Base-by-base conservation (phyloP, 1,139 yeast species). In the Nakaseomyces sp. region DNA sequence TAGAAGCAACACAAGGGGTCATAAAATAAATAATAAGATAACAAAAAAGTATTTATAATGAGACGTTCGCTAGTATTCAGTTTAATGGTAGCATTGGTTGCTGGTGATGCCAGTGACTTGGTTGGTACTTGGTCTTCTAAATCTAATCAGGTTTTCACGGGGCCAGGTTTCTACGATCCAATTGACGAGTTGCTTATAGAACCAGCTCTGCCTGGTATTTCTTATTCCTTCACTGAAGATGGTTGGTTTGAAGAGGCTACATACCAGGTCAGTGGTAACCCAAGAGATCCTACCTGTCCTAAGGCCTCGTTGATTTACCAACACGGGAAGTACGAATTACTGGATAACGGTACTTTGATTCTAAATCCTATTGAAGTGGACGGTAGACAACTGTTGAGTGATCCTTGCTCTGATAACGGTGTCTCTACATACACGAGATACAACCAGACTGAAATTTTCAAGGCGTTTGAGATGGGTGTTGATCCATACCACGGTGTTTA, bases 51-150 rank as follows among this genome's bases (percentile, higher is more conserved):
- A 22, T 6, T 22, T 22, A 22, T 26, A 26, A 35, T 35, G 38
- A 22, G 26, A 35, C 38, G 26, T 22, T 35, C 38, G 28, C n/a
- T 35, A 12, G 12, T 35, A 22, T 35, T n/a, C 10, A 22, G 28
- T 20, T 20, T 35, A 13, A 9, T 32, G 12, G 25, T 40, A 13
- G 48, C 45, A 13, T 16, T 46, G 7, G 35, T 44, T 15, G 57
- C 50, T 13, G 51, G 47, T 28, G 57, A 51, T 20, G 50, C 50
- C 6, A 43, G 48, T 30, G 33, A 28, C 1, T 64, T 81, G 43
- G 79, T 68, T 40, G 98, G 98, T n/a, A 91, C 98, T 0, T 91
- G 98, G 98, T 66, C 89, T 1, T 82, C 96, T 15, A 91, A 91
- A 64, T 81, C 96, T 17, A 86, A 85, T 63, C 79, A 95, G 6